Conservation (phyloP, 768 basidiomycete genomes). For the Termitomyces sp. region DNA sequence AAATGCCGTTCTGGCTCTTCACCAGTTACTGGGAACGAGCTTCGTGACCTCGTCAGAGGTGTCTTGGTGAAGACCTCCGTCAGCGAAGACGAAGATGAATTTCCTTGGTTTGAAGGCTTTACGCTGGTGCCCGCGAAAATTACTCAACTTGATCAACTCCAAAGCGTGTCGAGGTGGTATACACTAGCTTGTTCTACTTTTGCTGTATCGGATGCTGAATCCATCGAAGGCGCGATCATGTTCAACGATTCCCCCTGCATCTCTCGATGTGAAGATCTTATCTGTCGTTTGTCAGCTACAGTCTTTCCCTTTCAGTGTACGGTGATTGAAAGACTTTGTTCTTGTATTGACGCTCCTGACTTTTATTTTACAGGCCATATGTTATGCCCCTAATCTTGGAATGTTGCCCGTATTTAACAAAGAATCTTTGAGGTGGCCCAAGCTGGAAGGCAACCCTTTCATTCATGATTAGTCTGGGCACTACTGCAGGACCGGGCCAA, state of each 20-base stretch:
- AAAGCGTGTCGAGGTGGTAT: constrained; percentile 87
- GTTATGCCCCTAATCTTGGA: constrained; percentile 33
- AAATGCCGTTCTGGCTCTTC: too few species aligned
- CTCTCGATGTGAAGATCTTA: constrained; percentile 67
- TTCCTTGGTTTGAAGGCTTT: constrained; percentile 67
- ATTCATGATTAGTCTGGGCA: not conserved
- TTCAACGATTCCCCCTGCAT: constrained; percentile 79
- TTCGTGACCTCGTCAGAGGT: constrained; percentile 72
- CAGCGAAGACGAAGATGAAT: constrained; percentile 22
- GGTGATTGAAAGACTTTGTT: constrained; percentile 38
- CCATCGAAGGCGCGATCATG: constrained; percentile 84
- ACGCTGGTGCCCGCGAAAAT: constrained; percentile 77
- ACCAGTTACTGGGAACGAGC: constrained; percentile 54
- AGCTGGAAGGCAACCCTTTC: constrained; percentile 10
- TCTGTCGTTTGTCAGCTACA: constrained; percentile 65
- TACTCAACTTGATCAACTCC: constrained; percentile 87
- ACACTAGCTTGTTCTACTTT: not conserved
- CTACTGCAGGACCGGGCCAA: constrained; percentile 52
- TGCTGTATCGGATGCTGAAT: constrained; percentile 1
- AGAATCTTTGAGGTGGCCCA: constrained; percentile 10
- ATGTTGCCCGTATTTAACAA: constrained; percentile 1
- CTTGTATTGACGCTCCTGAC: not conserved
- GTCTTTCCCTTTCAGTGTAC: constrained; percentile 88
- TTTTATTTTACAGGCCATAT: constrained; percentile 30
- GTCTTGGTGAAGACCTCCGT: constrained; percentile 40